These are phyloP conservation scores for Rhizomucor miehei DNA, from an alignment of 371 early-diverging fungal genomes.

Conservation along the genomic window DNA sequence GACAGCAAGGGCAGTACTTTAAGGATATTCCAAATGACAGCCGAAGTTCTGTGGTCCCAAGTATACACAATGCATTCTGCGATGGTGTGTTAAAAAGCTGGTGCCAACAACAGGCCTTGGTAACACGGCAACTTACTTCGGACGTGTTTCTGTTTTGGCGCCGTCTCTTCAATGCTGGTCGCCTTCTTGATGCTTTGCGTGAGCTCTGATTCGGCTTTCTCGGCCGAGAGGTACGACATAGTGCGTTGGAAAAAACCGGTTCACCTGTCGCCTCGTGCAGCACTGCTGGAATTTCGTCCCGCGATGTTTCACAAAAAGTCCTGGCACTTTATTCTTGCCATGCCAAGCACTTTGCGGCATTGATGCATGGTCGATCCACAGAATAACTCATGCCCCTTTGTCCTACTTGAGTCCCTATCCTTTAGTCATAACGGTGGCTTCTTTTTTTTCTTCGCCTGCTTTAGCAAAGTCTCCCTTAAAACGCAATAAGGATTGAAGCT, in stretches of 20 bases:
- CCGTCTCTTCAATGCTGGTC: slow-evolving; percentile 83
- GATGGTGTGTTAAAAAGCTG: slow-evolving; percentile 1
- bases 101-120: background rate
- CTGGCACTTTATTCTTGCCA: too few relatives aligned
- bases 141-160: slow-evolving; percentile 98
- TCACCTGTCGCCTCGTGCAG: too few relatives aligned
- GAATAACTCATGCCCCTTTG: too few relatives aligned
- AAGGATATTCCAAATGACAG: slow-evolving; percentile 85
- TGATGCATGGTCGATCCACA: too few relatives aligned
- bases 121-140: slow-evolving; percentile 54
- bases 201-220: slow-evolving; percentile 86
- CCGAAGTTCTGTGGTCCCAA: slow-evolving; percentile 88
- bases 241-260: background rate
- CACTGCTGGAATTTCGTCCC: too few relatives aligned
- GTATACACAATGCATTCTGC: slow-evolving; percentile 89
- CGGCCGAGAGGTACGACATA: slow-evolving; percentile 52
- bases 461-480: too few relatives aligned
- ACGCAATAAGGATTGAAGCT: too few relatives aligned
- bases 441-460: too few relatives aligned
- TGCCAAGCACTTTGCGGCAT: too few relatives aligned
- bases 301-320: too few relatives aligned
- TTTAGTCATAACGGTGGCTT: too few relatives aligned
- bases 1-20: slow-evolving; percentile 84
- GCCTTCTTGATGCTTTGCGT: slow-evolving; percentile 90
- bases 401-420: too few relatives aligned